These are phyloP conservation scores for Fusarium protoensiforme DNA, from an alignment of 2,329 filamentous ascomycete genomes.

Conservation along the genomic window DNA sequence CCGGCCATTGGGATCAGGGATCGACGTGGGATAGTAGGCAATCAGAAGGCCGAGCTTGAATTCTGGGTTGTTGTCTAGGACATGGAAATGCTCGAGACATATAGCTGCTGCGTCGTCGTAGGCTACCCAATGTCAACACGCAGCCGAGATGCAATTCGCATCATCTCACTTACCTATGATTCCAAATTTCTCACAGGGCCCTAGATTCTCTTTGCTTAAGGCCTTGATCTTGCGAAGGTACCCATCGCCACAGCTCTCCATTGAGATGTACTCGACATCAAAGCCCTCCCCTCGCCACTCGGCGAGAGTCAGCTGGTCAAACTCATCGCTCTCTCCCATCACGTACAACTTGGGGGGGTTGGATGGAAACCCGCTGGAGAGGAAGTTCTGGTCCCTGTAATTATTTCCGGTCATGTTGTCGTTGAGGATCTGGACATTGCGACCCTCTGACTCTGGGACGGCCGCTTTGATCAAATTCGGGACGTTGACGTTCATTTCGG, in stretches of 20 bases:
- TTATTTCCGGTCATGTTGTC: constrained; percentile 46
- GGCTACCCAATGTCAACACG: constrained; percentile 39
- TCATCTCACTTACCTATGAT: constrained; percentile 50
- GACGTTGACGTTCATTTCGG: constrained; percentile 42
- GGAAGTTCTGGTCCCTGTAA: constrained; percentile 54
- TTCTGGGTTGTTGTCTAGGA: constrained; percentile 57
- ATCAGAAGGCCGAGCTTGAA: constrained; percentile 55
- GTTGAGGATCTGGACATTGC: constrained; percentile 46
- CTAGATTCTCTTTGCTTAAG: constrained; percentile 47
- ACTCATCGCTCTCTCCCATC: constrained; percentile 55
- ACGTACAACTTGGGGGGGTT: constrained; percentile 54
- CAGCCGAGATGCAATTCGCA: not conserved
- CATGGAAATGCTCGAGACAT: constrained; percentile 58
- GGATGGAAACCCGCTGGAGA: constrained; percentile 54
- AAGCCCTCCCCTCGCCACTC: constrained; percentile 58
- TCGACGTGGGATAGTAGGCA: constrained; percentile 57
- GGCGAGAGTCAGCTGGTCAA: constrained; percentile 50
- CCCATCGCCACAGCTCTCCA: constrained; percentile 48
- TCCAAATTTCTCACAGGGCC: constrained; percentile 56
- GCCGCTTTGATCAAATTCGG: constrained; percentile 45
- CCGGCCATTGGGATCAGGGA: constrained; percentile 54
- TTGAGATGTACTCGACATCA: constrained; percentile 54
- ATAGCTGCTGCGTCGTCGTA: constrained; percentile 56
- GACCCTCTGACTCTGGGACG: constrained; percentile 46
- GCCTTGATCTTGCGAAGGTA: constrained; percentile 50